Base-by-base conservation (phyloP, 257 asterid genomes). In the Verbascum thapsus region DNA sequence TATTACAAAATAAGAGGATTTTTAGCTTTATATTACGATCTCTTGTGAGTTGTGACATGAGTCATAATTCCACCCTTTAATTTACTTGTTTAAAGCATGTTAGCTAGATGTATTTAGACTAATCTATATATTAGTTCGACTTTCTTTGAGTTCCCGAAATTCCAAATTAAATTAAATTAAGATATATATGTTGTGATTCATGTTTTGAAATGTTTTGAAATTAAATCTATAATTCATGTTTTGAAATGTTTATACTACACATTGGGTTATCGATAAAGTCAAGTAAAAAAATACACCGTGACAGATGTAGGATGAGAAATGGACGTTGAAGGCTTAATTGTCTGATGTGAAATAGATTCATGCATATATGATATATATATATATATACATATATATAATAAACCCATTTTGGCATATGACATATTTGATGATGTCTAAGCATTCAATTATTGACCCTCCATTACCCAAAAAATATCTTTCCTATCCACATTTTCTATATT, bases 291-390 rank as follows among this genome's bases (percentile, higher is more conserved):
- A 38, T 7, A 13, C 0, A 38, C 26, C 43, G n/a, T n/a, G 61
- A 72, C 66, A 66, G n/a, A 18, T 61, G 77, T 67, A 37, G 55
- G 58, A 37, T 44, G 53, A 30, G 51, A 71, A 56, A 71, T 19
- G n/a, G 18, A 18, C 34, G 3, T 57, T 49, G 3, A 39, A 41
- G 34, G 12, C 12, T 26, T 30, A 0, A 38, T 39, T 60, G 61
- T 67, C 51, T 12, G 62, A 64, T 66, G 50, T 55, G 70, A 61
- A 41, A 69, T 55, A 22, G 39, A 2, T 61, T 66, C 59, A 26
- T 26, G 32, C 32, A 26, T 26, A 5, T 5, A 26, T 5, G 32
- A 5, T n/a, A n/a, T n/a, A n/a, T n/a, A n/a, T n/a, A n/a, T n/a
- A n/a, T n/a, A n/a, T n/a, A n/a, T n/a, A n/a, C n/a, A n/a, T n/a